phyloP scores from a whole-genome alignment of 1,284 basidiomycete species.

The Trichosporon sp. region DNA sequence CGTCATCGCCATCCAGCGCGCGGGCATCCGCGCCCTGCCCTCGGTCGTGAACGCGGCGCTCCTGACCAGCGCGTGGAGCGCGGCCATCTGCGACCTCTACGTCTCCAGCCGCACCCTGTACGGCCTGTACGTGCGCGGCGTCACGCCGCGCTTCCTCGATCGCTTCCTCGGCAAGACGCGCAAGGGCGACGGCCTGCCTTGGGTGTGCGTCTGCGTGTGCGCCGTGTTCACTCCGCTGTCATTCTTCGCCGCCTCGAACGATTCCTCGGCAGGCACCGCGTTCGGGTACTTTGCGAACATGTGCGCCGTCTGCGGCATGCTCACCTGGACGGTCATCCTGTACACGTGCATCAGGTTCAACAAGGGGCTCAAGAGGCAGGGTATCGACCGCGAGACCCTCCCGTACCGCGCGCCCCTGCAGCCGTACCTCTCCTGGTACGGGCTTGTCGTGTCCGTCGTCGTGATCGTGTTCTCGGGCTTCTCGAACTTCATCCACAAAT shows the following conservation, averaged over 20 bases:
- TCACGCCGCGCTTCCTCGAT: slow-evolving; percentile 57
- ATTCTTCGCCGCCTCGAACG: slow-evolving; percentile 43
- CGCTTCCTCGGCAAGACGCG: slow-evolving; percentile 23
- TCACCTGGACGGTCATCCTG: slow-evolving; percentile 74
- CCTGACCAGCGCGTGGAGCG: slow-evolving; percentile 52
- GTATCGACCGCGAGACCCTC: slow-evolving; percentile 51
- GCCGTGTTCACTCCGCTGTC: slow-evolving; percentile 30
- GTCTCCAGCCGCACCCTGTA: slow-evolving; percentile 56
- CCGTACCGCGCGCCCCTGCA: slow-evolving; percentile 59
- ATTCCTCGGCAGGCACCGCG: slow-evolving; percentile 55
- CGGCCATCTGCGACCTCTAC: slow-evolving; percentile 57
- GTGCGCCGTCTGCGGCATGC: slow-evolving; percentile 54
- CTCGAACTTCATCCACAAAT: slow-evolving; percentile 22
- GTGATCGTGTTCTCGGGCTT: slow-evolving; percentile 34
- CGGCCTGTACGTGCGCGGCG: slow-evolving; percentile 57
- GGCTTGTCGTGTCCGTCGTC: slow-evolving; percentile 18
- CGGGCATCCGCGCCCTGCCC: slow-evolving; percentile 70
- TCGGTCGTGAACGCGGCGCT: slow-evolving; percentile 65
- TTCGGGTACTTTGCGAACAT: slow-evolving; percentile 74
- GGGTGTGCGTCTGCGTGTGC: slow-evolving; percentile 28
- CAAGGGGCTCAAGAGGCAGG: slow-evolving; percentile 67
- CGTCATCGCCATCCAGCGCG: slow-evolving; percentile 63
- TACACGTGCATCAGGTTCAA: slow-evolving; percentile 77
- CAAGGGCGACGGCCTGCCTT: slow-evolving; percentile 47
- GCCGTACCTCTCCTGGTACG: slow-evolving; percentile 39